Evolutionary conservation across 177 flowering plant genomes (phyloP).

Genomic region (Vitis hybrid): DNA sequence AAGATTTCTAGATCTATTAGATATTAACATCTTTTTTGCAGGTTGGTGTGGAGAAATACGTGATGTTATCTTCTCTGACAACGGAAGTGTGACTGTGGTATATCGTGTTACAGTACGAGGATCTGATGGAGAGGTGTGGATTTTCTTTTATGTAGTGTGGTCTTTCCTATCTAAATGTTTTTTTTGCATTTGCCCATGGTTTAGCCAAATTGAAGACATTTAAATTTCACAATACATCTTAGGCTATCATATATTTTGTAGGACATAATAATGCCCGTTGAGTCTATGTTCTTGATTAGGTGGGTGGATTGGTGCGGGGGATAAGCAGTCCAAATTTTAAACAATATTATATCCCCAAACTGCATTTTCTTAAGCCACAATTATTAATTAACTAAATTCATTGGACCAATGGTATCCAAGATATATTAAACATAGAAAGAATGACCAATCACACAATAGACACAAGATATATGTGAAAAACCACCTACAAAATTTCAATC

Average conservation of each 20-base stretch:
- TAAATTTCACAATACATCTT: not conserved
- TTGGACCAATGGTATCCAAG: no score
- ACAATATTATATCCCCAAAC: no score
- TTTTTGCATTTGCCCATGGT: not conserved
- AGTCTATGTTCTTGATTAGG: not conserved
- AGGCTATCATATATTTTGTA: not conserved
- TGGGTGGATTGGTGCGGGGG: not conserved
- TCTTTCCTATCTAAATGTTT: not conserved
- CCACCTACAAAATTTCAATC: no score
- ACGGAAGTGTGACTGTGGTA: slow-evolving; percentile 87
- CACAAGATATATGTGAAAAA: no score
- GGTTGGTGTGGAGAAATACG: slow-evolving; percentile 99
- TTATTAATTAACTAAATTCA: no score
- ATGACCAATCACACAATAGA: no score
- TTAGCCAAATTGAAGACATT: not conserved
- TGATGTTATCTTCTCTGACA: slow-evolving; percentile 83
- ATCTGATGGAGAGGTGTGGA: slow-evolving; percentile 92
- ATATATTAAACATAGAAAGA: no score
- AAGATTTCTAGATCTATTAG: not conserved
- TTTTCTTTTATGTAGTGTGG: not conserved
- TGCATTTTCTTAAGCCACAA: no score
- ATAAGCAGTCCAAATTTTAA: no score
- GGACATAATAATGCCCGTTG: not conserved
- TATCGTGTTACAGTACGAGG: slow-evolving; percentile 93
- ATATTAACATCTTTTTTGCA: slow-evolving; percentile 21